phyloP scores from a whole-genome alignment of 768 basidiomycete species.

The Phylloporus scabripes region DNA sequence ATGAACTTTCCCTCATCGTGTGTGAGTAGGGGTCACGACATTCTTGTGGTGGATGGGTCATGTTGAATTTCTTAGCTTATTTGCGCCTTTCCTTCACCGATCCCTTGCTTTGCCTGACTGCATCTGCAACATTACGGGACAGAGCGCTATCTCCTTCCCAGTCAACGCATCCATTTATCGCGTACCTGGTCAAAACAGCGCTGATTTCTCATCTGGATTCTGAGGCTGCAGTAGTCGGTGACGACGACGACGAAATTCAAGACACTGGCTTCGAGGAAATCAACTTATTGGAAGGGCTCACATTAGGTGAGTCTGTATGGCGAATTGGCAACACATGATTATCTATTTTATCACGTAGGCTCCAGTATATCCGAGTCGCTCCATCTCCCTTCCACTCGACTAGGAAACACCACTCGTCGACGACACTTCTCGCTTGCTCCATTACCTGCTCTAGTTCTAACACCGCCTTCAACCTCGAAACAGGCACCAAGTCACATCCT shows the following conservation, averaged over 20 bases:
- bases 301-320: conserved; percentile 44
- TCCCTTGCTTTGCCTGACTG: conserved; percentile 79
- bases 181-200: conserved; percentile 17
- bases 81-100: conserved; percentile 62
- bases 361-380: conserved; percentile 43
- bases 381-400: conserved; percentile 60
- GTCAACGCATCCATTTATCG: conserved; percentile 30
- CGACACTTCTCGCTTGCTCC: conserved; percentile 61
- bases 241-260: conserved; percentile 32
- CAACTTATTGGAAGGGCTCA: conserved; percentile 61
- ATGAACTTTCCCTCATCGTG: conserved; percentile 69
- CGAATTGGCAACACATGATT: not conserved
- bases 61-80: conserved; percentile 48
- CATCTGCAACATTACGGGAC: conserved; percentile 84
- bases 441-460: conserved; percentile 37
- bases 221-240: not conserved
- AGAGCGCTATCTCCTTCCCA: conserved; percentile 52
- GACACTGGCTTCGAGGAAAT: conserved; percentile 59
- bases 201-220: conserved; percentile 13
- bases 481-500: conserved; percentile 59
- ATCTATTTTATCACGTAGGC: conserved; percentile 27
- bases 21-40: conserved; percentile 46
- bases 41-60: not conserved
- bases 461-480: conserved; percentile 44
- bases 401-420: conserved; percentile 63